Evolutionary conservation across 352 stramenopile genomes (phyloP).

Genomic region (Globisporangium splendens): DNA sequence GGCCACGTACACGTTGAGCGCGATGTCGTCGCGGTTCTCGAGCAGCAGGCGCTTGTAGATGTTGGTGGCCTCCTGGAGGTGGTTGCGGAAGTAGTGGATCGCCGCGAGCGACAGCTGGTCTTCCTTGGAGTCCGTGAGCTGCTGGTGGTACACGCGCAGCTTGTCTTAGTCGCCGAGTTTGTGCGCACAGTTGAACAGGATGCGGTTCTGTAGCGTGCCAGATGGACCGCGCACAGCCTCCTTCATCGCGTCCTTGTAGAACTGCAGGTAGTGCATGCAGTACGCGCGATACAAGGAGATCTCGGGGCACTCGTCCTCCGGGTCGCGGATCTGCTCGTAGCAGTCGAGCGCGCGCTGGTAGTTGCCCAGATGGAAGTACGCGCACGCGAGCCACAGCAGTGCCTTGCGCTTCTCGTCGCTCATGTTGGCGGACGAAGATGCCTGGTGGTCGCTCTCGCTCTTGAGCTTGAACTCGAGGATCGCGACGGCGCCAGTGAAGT

Average conservation of each 20-base stretch:
- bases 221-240: slow-evolving; percentile 59
- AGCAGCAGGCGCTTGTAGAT: slow-evolving; percentile 64
- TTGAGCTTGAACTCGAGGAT: slow-evolving; percentile 94
- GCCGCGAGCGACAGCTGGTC: slow-evolving; percentile 47
- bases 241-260: slow-evolving; percentile 88
- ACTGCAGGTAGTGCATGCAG: slow-evolving; percentile 54
- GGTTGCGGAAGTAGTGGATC: slow-evolving; percentile 88
- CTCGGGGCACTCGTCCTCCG: slow-evolving; percentile 48
- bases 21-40: slow-evolving; percentile 41
- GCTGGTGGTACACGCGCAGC: slow-evolving; percentile 82
- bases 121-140: slow-evolving; percentile 26
- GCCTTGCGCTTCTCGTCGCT: too few species aligned
- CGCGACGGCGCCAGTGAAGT: slow-evolving; percentile 93
- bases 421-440: too few species aligned
- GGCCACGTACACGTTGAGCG: slow-evolving; percentile 72
- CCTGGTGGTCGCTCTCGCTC: slow-evolving; percentile 75
- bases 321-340: slow-evolving; percentile 82
- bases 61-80: slow-evolving; percentile 63
- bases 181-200: slow-evolving; percentile 67
- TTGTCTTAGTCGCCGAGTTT: slow-evolving; percentile 78
- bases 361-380: slow-evolving; percentile 92
- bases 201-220: slow-evolving; percentile 40
- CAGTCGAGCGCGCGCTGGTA: slow-evolving; percentile 92
- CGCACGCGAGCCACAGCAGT: slow-evolving; percentile 90
- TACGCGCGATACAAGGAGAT: slow-evolving; percentile 81